Base-by-base conservation (phyloP, 148 eudicot genomes). In the Vaccinium darrowii region DNA sequence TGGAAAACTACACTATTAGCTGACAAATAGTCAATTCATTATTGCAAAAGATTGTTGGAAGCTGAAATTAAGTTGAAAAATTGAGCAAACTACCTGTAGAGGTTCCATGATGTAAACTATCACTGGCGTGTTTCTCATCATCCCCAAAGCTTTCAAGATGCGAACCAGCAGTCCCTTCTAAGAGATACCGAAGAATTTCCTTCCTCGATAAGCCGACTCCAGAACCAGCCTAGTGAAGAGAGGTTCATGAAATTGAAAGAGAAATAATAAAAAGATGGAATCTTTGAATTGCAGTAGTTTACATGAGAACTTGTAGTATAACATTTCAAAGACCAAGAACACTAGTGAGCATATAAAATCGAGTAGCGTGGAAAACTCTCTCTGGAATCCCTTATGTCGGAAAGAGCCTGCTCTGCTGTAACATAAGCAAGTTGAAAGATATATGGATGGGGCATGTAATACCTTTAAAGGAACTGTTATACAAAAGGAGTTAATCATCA, bases 121-220 rank as follows among this genome's bases (percentile, higher is more conserved):
- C 75, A 75, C 43, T 82, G 21, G 88, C 83, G 75, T 85, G 87
- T 76, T 83, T 88, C 51, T 90, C 99, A 53, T 91, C 93, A 52
- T 79, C 81, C 19, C 62, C 86, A 73, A 86, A 84, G 77, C 63
- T 91, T 86, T 89, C 97, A 69, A 92, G 78, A 77, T 92, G 90
- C 82, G 98, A 83, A 84, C 88, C 98, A 33, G 89, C 91, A 52
- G 95, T 97, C 62, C 98, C 98, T 84, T 93, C 94, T 84, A 95
- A 87, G 82, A 94, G 92, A 88, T 79, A 80, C 4, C 81, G 88
- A 81, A 93, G 84, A 88, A 93, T 86, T 84, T 91, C 89, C 78
- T 87, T 89, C 84, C 88, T 91, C 16, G 99, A 95, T 85, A 93
- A 87, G 86, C 91, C 67, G 72, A 88, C 89, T 83, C 93, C 92